A percentile compares a stretch with the other conserved stretches of the same genome.
Conservation (phyloP, 176 grass and related monocot genomes). For the Ananas comosus region DNA sequence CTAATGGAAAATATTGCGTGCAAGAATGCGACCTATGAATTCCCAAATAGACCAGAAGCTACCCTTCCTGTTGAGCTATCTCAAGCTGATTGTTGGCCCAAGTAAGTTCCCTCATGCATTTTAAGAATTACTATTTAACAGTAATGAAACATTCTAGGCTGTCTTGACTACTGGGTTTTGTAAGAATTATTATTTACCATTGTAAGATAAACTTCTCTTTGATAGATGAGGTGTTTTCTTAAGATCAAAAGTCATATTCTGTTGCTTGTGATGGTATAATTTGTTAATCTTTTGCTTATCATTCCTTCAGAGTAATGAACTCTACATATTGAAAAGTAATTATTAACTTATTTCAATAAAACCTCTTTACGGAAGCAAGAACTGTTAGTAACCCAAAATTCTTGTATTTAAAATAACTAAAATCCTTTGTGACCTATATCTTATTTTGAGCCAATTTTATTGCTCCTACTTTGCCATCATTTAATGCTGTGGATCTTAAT, state of each 20-base stretch:
- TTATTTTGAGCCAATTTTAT: neutral
- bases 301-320: neutral
- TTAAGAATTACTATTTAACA: neutral
- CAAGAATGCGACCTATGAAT: constrained; percentile 20
- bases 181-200: neutral
- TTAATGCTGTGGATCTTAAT: neutral
- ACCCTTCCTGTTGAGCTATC: constrained; percentile 37
- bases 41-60: constrained; percentile 35
- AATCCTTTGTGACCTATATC: neutral
- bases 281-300: neutral
- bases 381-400: neutral
- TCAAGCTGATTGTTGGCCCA: constrained; percentile 50
- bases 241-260: neutral
- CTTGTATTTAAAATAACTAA: neutral
- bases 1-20: constrained; percentile 41
- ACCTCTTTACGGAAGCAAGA: neutral
- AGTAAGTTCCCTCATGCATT: constrained; percentile 37
- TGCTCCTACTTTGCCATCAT: neutral
- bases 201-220: neutral
- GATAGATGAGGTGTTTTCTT: neutral
- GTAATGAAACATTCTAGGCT: neutral
- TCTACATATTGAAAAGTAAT: neutral
- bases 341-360: neutral
- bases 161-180: constrained; percentile 5
- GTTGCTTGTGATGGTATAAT: neutral